A percentile compares a stretch with the other conserved stretches of the same genome.
Conservation (phyloP, 345 rosid genomes). For the Erodium maritimum region DNA sequence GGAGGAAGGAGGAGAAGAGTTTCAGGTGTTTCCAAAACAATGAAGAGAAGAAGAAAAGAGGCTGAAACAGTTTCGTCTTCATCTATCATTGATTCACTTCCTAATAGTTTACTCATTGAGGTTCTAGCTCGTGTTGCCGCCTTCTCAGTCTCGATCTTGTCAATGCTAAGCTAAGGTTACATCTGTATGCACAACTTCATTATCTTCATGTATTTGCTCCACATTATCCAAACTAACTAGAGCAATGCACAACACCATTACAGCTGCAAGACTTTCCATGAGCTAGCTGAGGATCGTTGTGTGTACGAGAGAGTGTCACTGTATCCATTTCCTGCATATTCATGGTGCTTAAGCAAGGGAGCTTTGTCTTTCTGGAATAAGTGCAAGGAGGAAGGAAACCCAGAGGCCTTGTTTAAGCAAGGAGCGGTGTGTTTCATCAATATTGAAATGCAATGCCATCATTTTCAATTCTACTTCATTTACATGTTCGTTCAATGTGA, state of each 20-base stretch:
- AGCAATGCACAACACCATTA: not conserved
- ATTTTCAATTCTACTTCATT: not conserved
- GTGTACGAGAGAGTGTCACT: constrained; percentile 5
- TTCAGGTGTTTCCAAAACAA: not conserved
- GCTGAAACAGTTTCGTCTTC: not conserved
- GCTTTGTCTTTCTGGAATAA: constrained; percentile 1
- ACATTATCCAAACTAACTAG: not conserved
- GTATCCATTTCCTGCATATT: not conserved
- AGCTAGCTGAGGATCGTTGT: constrained; percentile 2
- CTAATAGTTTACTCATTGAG: constrained; percentile 6
- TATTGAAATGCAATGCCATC: not conserved
- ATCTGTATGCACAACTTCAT: not conserved
- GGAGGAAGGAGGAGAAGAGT: not conserved
- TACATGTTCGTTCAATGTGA: not conserved
- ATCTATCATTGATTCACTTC: constrained; percentile 7
- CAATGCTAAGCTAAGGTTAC: constrained; percentile 10
- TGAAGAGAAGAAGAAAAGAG: constrained; percentile 1
- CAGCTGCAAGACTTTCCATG: constrained; percentile 12
- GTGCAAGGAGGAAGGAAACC: constrained; percentile 12
- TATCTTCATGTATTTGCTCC: not conserved
- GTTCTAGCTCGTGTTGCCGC: constrained; percentile 11
- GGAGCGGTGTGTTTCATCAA: constrained; percentile 6
- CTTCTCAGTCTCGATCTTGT: constrained; percentile 1
- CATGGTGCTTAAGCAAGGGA: constrained; percentile 4
- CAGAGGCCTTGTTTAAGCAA: constrained; percentile 15